Conservation (phyloP, 441 rosid species). For the Jatropha podagrica region DNA sequence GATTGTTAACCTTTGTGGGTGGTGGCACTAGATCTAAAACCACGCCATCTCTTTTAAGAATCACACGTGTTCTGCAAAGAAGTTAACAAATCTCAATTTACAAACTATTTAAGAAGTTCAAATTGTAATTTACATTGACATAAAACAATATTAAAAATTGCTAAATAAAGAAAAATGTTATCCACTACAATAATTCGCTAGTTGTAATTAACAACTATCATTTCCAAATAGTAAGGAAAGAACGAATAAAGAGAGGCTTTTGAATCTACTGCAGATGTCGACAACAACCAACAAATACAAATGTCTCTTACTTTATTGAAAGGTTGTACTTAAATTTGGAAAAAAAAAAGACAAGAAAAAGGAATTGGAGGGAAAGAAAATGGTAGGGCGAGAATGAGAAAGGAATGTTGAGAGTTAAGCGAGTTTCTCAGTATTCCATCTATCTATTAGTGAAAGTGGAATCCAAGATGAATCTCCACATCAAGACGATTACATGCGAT, state of each 20-base stretch:
- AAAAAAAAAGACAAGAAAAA: neutral
- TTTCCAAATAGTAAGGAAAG: neutral
- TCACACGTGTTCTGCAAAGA: slow-evolving; percentile 75
- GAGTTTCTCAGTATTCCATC: too few relatives aligned
- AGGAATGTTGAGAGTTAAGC: too few relatives aligned
- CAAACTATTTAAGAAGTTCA: neutral
- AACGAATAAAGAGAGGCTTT: neutral
- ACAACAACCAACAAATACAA: neutral
- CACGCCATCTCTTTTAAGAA: slow-evolving; percentile 84
- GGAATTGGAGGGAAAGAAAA: neutral
- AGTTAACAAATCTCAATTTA: neutral
- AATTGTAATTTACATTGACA: neutral
- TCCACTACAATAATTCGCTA: neutral
- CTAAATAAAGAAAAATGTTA: neutral
- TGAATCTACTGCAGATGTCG: neutral
- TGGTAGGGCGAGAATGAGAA: neutral
- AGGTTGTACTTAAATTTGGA: neutral
- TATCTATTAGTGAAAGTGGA: too few relatives aligned
- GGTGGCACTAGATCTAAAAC: slow-evolving; percentile 97
- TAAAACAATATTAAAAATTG: neutral
- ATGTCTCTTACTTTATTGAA: neutral
- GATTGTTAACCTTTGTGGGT: slow-evolving; percentile 86
- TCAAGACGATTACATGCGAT: too few relatives aligned
- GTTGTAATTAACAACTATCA: neutral
- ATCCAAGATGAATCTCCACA: too few relatives aligned